Evolutionary conservation across 352 stramenopile genomes (phyloP).

Genomic region (Globisporangium nagaii): DNA sequence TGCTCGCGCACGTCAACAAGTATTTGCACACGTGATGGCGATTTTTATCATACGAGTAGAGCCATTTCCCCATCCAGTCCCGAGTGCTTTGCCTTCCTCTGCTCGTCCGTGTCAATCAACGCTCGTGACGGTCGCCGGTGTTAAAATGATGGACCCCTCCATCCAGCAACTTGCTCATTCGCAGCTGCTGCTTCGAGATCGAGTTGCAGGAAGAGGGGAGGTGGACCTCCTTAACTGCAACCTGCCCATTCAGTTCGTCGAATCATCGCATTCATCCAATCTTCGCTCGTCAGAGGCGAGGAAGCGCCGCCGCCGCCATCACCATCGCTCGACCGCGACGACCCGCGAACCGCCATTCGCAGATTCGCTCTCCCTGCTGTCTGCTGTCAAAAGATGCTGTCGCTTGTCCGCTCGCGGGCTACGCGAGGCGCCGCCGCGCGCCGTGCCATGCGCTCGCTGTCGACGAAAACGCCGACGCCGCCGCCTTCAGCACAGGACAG

Average conservation of each 20-base stretch:
- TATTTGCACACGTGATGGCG: conserved; percentile 31
- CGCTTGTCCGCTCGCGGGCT: neutral
- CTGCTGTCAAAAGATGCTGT: too few species aligned
- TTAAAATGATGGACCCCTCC: too few species aligned
- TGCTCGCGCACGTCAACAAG: conserved; percentile 66
- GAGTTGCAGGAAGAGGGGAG: conserved; percentile 1
- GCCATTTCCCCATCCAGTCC: too few species aligned
- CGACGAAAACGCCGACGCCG: neutral
- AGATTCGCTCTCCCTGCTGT: conserved; percentile 1
- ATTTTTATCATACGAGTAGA: neutral
- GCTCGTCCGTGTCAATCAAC: too few species aligned
- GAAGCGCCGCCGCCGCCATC: neutral
- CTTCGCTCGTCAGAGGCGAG: neutral
- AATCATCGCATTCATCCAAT: conserved; percentile 13
- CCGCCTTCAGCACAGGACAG: neutral
- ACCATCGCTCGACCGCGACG: neutral
- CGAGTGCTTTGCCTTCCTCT: too few species aligned
- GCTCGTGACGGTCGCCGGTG: too few species aligned
- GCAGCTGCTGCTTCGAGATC: too few species aligned
- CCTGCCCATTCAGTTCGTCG: conserved; percentile 22
- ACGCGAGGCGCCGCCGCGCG: neutral
- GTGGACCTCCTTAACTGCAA: conserved; percentile 16
- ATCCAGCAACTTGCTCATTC: too few species aligned
- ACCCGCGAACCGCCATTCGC: neutral
- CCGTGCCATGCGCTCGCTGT: neutral